Evolutionary conservation across 345 rosid genomes (phyloP), one percentile per base, ranked within the genome.

Genomic region (Pseudoturritis turrita): DNA sequence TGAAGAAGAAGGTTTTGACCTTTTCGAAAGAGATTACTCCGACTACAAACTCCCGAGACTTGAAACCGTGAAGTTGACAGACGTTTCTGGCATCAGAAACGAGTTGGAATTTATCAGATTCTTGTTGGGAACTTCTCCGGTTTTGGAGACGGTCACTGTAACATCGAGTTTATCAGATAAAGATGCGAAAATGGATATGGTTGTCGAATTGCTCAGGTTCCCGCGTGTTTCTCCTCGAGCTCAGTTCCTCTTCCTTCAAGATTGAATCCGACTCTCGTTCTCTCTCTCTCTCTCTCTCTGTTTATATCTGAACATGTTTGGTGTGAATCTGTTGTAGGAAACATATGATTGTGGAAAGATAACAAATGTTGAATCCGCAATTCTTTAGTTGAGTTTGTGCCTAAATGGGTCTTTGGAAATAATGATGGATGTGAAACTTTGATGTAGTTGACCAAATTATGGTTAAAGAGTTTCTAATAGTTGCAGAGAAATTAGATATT

Each of bases 81-180:
- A 89, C 18, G 74, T 87, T 50, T 86, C 83, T 35, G 95, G 89
- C 15, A 84, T 86, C 59, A 93, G 83, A 5, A 85, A 88, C 22
- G 99, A 95, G 81, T 78, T 95, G 90, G 88, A 87, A 62, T 81
- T 95, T 45, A 79, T 91, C 74, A 89, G 85, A 76, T 89, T 87
- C 73, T 79, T 91, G 77, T 87, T 95, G 19, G 84, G 78, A 15
- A 87, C 81, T 67, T 87, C 99, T 3, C 96, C 90, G 0, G 81
- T 45, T 46, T 84, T 95, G 3, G 85, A 89, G 84, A 73, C 68
- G 15, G 65, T 91, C 83, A 77, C 80, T 11, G 82, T 95, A 53
- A 68, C 85, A 44, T 86, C 94, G 37, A 78, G 82, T 78, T 71
- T 79, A 41, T 83, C 81, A 52, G 86, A 78, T 60, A 73, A 65